Base-by-base conservation (phyloP, 345 rosid genomes). In the Eucalyptus erythrocorys region DNA sequence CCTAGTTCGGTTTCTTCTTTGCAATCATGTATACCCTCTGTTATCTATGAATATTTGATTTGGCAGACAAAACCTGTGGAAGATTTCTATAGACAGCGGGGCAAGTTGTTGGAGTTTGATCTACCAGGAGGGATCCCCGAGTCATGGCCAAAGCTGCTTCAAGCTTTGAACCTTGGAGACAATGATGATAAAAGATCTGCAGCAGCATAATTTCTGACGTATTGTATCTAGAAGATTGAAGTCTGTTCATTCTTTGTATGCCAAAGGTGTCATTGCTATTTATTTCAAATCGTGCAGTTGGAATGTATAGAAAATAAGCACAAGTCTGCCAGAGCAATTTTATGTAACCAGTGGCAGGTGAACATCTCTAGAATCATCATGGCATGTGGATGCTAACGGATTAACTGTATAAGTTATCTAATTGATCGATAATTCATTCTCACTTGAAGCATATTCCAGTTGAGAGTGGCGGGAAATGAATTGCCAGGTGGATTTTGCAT, bases 121-220 rank as follows among this genome's bases (percentile, higher is more conserved):
- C 97, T 98, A 87, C 99, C 99, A 2, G 99, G 99, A 51, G 99
- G 99, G 89, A 98, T 98, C 91, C 97, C 98, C 15, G 97, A 98
- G 91, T 97, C 99, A 5, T 98, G 99, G 99, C 97, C 98, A 32
- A 96, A 92, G 93, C 94, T 98, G 89, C 99, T 98, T 90, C 93
- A 89, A 88, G 99, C 99, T 82, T 92, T 98, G 91, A 94, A 97
- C 89, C 93, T 98, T 79, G 98, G 94, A 88, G 92, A 95, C 87
- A 93, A 89, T 32, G 93, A 93, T 32, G 91, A 94, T 82, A 94
- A 85, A 59, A 88, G 87, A 51, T 95, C 97, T 32, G 99, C 94
- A 53, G 93, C 94, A 55, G 99, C 97, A 26, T 96, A 92, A 94
- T 85, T 34, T 71, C 86, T 27, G 5, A 53, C 71, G 84, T 89